Evolutionary conservation across 139 green algal genomes (phyloP), one percentile per base, ranked within the genome.

Genomic region (Chlamydomonas schloesseri): DNA sequence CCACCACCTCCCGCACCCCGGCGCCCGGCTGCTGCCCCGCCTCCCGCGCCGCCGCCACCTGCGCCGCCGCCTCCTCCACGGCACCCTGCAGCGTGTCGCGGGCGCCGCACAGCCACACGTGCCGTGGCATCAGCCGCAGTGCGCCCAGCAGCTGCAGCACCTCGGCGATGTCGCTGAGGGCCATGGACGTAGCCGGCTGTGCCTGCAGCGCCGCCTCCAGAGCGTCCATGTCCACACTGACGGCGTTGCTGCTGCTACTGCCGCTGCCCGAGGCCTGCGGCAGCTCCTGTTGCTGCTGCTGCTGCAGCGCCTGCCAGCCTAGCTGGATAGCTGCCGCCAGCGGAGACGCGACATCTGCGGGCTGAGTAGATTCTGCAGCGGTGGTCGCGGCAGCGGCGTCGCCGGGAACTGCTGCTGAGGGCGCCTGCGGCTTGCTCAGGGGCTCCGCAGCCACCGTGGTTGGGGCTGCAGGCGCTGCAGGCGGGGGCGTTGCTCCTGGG

Each of bases 201-300:
- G 55, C 18, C 78, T 84, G 78, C 62, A 84, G 78, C 28, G 42
- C 62, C 20, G 36, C 78, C 64, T 64, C 78, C 62, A 84, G n/a
- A 14, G 36, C 20, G 23, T 10, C 42, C 47, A 13, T 26, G 26
- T 46, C 72, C n/a, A 50, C 42, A 8, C 42, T 57, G 70, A 34
- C n/a, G n/a, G n/a, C 28, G 33, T 4, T n/a, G 70, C 34, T 9
- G 37, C 21, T 17, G 24, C 71, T 78, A 42, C 24, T 42, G 37
- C 13, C 26, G 42, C 1, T 0, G 71, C 47, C 20, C 36, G 36
- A 36, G 20, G 36, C 47, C 23, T 60, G 58, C 37, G n/a, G 34
- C 34, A 11, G 75, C 58, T 64, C 36, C 37, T 83, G 76, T 21
- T 58, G 60, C 29, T 42, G 65, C 65, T 42, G n/a, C n/a, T 68